Base-by-base conservation (phyloP, 208 protist species). In the Trypanosoma platydactyli region DNA sequence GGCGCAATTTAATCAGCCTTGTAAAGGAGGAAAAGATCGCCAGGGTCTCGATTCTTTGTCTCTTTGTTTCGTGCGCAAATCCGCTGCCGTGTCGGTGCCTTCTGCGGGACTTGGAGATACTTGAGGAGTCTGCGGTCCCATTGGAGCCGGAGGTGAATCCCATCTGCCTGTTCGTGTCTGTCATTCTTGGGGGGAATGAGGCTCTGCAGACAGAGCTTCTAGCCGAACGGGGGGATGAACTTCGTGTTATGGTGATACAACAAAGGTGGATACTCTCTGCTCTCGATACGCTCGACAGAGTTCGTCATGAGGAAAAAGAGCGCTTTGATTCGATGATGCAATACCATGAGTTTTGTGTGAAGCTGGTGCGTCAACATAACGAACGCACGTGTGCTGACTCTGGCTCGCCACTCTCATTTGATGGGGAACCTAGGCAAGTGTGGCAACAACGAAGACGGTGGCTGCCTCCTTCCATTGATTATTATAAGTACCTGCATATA, bases 1-100 rank as follows among this genome's bases (percentile, higher is more conserved):
- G 67, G 20, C 30, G 29, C 4, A 0, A 44, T 0, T 38, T 60
- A n/a, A 51, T 70, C 16, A 25, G 61, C 7, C 71, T 91, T 11
- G 46, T 88, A 12, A n/a, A 25, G 1, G 71, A 83, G n/a, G 86
- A 92, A 60, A 61, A 71, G 42, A 40, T 20, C 7, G 64, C 45
- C 12, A 71, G 86, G 7, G 35, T 77, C 1, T 27, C 0, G 22
- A 29, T 92, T 1, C 67, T 92, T 1, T 72, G 64, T 20, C 44
- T 76, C 29, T 90, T 84, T 59, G 46, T 81, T 5, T 90, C 84
- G 3, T 90, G 84, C 58, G 29, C 27, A n/a, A 62, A 65, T 44
- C 83, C 83, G 13, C 38, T 68, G 15, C 73, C 83, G 25, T 89
- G 83, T 42, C 48, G 59, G 9, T 80, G 74, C 54, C 54, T 84